phyloP scores from a whole-genome alignment of 768 basidiomycete genomes.

The Plicaturopsis crispa region DNA sequence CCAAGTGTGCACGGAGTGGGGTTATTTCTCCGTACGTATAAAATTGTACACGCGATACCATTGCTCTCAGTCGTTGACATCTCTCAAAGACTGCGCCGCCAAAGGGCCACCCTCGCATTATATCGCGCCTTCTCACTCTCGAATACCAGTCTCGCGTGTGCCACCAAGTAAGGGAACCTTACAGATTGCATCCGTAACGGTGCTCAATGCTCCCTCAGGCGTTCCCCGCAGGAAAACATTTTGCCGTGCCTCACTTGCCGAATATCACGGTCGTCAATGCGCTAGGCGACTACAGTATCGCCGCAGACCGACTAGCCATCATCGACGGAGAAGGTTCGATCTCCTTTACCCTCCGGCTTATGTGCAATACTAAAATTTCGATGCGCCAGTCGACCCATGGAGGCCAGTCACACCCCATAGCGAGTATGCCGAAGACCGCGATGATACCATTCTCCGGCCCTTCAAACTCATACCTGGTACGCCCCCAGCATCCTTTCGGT shows the following conservation, averaged over 20 bases:
- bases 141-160: slow-evolving; percentile 70
- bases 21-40: slow-evolving; percentile 70
- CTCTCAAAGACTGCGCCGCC: slow-evolving; percentile 66
- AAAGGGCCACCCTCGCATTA: slow-evolving; percentile 61
- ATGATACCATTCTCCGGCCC: slow-evolving; percentile 67
- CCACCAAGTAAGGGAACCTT: slow-evolving; percentile 37
- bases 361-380: not conserved
- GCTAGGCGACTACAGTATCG: slow-evolving; percentile 80
- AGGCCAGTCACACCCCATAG: slow-evolving; percentile 81
- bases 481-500: slow-evolving; percentile 16
- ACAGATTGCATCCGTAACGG: not conserved
- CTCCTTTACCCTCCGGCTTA: not conserved
- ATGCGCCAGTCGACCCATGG: slow-evolving; percentile 78
- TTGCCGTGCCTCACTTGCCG: slow-evolving; percentile 63
- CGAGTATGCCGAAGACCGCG: slow-evolving; percentile 55
- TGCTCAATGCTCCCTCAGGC: slow-evolving; percentile 34
- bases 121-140: slow-evolving; percentile 70
- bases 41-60: not conserved
- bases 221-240: slow-evolving; percentile 70
- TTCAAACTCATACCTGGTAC: slow-evolving; percentile 83
- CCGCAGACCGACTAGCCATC: slow-evolving; percentile 75
- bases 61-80: not conserved
- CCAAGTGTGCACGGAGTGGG: slow-evolving; percentile 95
- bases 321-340: slow-evolving; percentile 75
- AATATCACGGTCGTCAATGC: slow-evolving; percentile 79